These are phyloP conservation scores for Akanthomyces uredinophilus DNA, from an alignment of 2,329 filamentous ascomycete species.

Conservation along the genomic window DNA sequence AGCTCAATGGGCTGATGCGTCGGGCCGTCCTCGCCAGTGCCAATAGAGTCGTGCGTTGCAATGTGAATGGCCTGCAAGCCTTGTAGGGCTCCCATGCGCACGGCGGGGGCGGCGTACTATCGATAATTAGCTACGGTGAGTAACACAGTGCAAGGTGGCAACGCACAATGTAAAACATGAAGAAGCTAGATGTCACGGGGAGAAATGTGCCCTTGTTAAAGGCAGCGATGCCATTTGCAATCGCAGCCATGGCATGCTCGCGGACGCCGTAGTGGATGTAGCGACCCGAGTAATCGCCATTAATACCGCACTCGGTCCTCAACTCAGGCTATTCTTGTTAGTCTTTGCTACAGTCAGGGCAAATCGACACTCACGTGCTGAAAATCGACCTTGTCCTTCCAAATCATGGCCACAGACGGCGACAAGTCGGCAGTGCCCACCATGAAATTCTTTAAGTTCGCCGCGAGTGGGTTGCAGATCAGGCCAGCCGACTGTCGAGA, in stretches of 20 bases:
- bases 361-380: constrained; percentile 32
- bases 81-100: constrained; percentile 56
- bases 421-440: constrained; percentile 50
- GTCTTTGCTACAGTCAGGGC: too few relatives aligned
- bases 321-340: constrained; percentile 27
- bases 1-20: constrained; percentile 59
- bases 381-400: constrained; percentile 47
- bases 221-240: constrained; percentile 55
- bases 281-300: constrained; percentile 49
- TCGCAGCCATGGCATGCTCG: constrained; percentile 56
- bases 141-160: not conserved
- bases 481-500: constrained; percentile 45
- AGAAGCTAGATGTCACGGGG: constrained; percentile 54
- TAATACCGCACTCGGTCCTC: constrained; percentile 41
- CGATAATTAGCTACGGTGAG: not conserved
- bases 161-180: constrained; percentile 53
- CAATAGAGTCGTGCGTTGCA: constrained; percentile 58
- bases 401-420: constrained; percentile 51
- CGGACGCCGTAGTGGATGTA: constrained; percentile 58
- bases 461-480: constrained; percentile 47
- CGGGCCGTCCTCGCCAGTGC: constrained; percentile 55
- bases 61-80: constrained; percentile 52
- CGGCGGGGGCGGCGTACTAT: constrained; percentile 48
- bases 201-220: constrained; percentile 50
- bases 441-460: constrained; percentile 43